phyloP scores from a whole-genome alignment of 83 land plant genomes.

The Isoetes engelmannii region DNA sequence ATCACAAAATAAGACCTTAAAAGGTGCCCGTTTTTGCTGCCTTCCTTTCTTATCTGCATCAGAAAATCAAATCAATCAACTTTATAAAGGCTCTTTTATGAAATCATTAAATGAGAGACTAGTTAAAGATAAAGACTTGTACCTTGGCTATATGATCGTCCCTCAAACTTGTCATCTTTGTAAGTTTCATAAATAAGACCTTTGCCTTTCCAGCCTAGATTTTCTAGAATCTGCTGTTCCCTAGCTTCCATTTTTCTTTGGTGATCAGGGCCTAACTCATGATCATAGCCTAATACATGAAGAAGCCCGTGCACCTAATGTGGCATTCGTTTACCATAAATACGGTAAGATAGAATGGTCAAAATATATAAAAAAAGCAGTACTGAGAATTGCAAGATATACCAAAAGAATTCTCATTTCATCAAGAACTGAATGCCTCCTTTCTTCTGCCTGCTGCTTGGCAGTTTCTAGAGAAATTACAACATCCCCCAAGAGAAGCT shows the following conservation, averaged over 20 bases:
- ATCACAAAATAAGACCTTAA: constrained; percentile 78
- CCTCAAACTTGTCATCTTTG: constrained; percentile 19
- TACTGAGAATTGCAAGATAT: constrained; percentile 10
- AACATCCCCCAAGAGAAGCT: constrained; percentile 89
- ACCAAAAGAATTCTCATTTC: constrained; percentile 93
- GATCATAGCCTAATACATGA: constrained; percentile 94
- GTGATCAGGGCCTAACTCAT: constrained; percentile 73
- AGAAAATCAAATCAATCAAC: not conserved
- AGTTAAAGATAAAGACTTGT: constrained; percentile 1
- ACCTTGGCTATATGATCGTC: not conserved
- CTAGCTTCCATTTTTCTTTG: constrained; percentile 83
- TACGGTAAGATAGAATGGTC: not conserved
- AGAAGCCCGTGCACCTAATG: constrained; percentile 82
- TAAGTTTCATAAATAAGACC: constrained; percentile 63
- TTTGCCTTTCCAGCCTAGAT: constrained; percentile 91
- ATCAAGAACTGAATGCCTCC: constrained; percentile 84
- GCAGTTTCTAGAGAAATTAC: constrained; percentile 95
- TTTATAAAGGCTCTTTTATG: not conserved
- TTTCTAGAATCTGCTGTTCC: constrained; percentile 61
- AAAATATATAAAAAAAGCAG: not conserved
- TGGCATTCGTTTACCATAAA: constrained; percentile 1
- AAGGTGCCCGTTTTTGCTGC: constrained; percentile 7
- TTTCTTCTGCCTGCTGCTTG: constrained; percentile 81
- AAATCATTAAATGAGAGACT: not conserved
- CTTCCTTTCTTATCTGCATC: constrained; percentile 9